Conservation (phyloP, 805 yeast genomes). For the Candida krabiensis region DNA sequence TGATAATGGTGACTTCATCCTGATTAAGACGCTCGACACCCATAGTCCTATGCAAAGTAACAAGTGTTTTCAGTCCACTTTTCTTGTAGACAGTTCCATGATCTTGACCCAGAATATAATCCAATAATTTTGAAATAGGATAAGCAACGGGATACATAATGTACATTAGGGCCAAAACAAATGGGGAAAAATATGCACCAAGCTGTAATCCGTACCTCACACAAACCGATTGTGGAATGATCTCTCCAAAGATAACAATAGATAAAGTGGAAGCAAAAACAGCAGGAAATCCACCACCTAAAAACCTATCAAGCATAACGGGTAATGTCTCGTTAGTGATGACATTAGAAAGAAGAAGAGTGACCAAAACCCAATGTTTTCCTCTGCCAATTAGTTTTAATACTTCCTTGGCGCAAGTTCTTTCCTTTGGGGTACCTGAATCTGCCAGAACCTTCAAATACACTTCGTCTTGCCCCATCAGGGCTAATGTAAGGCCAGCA, state of each 20-base stretch:
- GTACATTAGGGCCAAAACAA: conserved; percentile 83
- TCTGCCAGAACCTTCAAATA: conserved; percentile 86
- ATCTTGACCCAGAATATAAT: conserved; percentile 85
- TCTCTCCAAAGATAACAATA: conserved; percentile 93
- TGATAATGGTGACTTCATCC: conserved; percentile 94
- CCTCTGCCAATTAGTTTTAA: conserved; percentile 73
- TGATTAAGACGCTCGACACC: conserved; percentile 90
- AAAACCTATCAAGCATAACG: conserved; percentile 84
- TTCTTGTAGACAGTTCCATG: conserved; percentile 94
- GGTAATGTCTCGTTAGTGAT: conserved; percentile 95
- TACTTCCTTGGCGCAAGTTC: conserved; percentile 68
- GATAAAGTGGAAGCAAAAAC: conserved; percentile 90
- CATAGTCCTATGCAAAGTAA: conserved; percentile 89
- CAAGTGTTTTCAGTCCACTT: conserved; percentile 90
- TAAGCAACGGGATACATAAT: conserved; percentile 88
- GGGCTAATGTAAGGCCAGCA: conserved; percentile 90
- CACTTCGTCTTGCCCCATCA: conserved; percentile 98
- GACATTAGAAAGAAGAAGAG: conserved; percentile 80
- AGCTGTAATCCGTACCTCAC: conserved; percentile 90
- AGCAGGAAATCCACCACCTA: conserved; percentile 98
- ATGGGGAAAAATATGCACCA: conserved; percentile 89
- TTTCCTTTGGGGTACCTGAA: conserved; percentile 76
- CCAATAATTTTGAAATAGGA: conserved; percentile 82
- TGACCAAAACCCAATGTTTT: conserved; percentile 95
- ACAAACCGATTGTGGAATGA: conserved; percentile 91